Base-by-base conservation (phyloP, 2,329 filamentous ascomycete species). In the Scytalidium lignicola region DNA sequence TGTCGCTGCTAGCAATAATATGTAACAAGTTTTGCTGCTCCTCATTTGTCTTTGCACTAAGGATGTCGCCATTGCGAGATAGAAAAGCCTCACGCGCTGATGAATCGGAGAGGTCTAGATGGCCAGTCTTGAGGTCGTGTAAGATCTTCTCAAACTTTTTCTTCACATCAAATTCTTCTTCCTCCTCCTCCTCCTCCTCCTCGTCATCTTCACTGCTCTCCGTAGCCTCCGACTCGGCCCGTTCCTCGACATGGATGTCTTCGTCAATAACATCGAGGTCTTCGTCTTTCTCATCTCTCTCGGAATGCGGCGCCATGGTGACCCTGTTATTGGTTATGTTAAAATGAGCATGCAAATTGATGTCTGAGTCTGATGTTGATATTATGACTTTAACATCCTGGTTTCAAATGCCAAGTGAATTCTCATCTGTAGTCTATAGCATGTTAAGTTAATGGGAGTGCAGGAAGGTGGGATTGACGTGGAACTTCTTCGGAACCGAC, bases 61-160 rank as follows among this genome's bases (percentile, higher is more conserved):
- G 32, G 12, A 37, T 13, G 6, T 37, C 32, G 5, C 5, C 32
- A n/a, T 37, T 44, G 42, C 17, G 40, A 37, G 39, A 12, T 4
- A 42, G 15, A 13, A 21, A 21, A n/a, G 18, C 41, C 4, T 6
- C 21, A 3, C 21, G 8, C 21, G 41, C n/a, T 26, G 42, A 17
- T 15, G 42, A 19, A 29, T 48, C 21, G 13, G 22, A 40, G 28
- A 53, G 48, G 17, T 50, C 45, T 17, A 48, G 18, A 9, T 37
- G 32, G 32, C n/a, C n/a, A n/a, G 39, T 29, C 28, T 50, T 53
- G 15, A 52, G 44, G n/a, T 43, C 18, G 3, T n/a, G 21, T n/a
- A 50, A 7, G 26, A 52, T 50, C 37, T 45, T 48, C 10, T 52
- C 48, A 17, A 50, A 50, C 37, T 39, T 41, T 17, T 50, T 52